Conservation (phyloP, 192 early-diverging fungal genomes). For the Backusella westeae region DNA sequence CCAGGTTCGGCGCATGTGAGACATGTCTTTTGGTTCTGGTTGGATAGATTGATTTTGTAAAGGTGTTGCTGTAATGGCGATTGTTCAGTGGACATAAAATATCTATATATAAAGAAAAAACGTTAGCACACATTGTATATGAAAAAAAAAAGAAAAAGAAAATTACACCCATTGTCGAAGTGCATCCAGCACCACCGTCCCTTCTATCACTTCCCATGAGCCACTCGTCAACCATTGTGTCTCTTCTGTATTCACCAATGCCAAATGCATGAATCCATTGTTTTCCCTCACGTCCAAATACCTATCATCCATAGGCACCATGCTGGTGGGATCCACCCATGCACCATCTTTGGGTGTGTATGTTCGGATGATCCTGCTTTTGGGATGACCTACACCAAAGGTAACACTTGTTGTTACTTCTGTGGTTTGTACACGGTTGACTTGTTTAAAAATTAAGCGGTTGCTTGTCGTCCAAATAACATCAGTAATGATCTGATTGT, state of each 20-base stretch:
- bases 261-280: conserved; percentile 67
- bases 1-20: conserved; percentile 39
- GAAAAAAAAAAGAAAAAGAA: conserved; percentile 21
- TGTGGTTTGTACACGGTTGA: conserved; percentile 90
- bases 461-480: conserved; percentile 76
- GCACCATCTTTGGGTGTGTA: conserved; percentile 63
- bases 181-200: conserved; percentile 39
- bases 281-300: conserved; percentile 64
- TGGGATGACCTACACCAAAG: conserved; percentile 31
- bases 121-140: background rate
- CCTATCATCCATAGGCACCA: conserved; percentile 21
- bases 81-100: conserved; percentile 32
- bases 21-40: conserved; percentile 6
- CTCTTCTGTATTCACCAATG: conserved; percentile 45
- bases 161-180: conserved; percentile 39
- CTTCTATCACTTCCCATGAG: conserved; percentile 62
- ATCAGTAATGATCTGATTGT: conserved; percentile 78
- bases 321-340: conserved; percentile 67
- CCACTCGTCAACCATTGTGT: conserved; percentile 57
- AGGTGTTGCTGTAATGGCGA: conserved; percentile 39
- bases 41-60: conserved; percentile 28
- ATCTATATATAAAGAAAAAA: conserved; percentile 1
- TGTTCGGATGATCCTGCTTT: conserved; percentile 41
- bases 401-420: conserved; percentile 65
- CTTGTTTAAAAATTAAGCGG: conserved; percentile 67